Conservation (phyloP, 768 basidiomycete species). For the Hysterangium stoloniferum region DNA sequence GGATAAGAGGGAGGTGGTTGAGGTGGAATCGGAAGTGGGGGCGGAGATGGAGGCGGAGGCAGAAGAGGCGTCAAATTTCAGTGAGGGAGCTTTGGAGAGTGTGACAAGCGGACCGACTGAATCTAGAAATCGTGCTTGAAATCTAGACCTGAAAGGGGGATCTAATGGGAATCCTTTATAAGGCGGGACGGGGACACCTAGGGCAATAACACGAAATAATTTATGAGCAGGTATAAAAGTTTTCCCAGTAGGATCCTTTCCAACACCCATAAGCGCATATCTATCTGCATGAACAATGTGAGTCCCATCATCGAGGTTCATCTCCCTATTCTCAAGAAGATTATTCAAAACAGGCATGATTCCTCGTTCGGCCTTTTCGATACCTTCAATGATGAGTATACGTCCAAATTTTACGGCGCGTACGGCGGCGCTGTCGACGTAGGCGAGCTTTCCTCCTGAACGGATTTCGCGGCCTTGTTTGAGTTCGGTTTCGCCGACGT, state of each 20-base stretch:
- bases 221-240: constrained; percentile 58
- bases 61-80: neutral
- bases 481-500: constrained; percentile 65
- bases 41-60: neutral
- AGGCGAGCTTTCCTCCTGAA: constrained; percentile 52
- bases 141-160: constrained; percentile 61
- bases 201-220: constrained; percentile 61
- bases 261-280: constrained; percentile 34
- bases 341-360: constrained; percentile 70
- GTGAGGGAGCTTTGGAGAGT: constrained; percentile 13
- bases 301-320: constrained; percentile 65
- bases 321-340: constrained; percentile 63
- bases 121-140: constrained; percentile 61
- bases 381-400: constrained; percentile 57
- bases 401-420: constrained; percentile 59
- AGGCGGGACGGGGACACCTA: constrained; percentile 61
- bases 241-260: constrained; percentile 26
- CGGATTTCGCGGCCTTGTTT: constrained; percentile 65
- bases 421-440: constrained; percentile 61
- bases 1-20: constrained; percentile 24
- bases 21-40: constrained; percentile 10
- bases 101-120: constrained; percentile 32
- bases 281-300: constrained; percentile 62
- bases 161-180: constrained; percentile 47
- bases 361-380: constrained; percentile 65